Evolutionary conservation across 352 stramenopile species (phyloP), one percentile per base, ranked within the genome.

Genomic region (Thraustochytrium striatum): DNA sequence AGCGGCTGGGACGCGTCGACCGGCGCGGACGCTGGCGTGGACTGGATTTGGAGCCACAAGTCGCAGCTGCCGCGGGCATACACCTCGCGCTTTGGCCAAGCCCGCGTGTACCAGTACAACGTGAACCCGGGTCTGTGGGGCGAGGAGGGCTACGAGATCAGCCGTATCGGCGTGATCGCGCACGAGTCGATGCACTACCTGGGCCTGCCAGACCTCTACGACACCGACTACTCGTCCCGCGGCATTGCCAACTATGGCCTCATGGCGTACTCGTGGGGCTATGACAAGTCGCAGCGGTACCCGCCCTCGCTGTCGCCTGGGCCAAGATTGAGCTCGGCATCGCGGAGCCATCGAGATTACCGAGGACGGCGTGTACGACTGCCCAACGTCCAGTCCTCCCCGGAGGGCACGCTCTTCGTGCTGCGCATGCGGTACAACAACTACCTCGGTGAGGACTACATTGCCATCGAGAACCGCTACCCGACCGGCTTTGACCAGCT

Each of bases 141-240:
- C 1, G 80, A 69, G n/a, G 85, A 78, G 36, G 41, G 55, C 13
- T 70, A 36, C 9, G 59, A 85, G 30, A 87, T 88, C 61, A 82
- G 79, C 9, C 53, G 82, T 25, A 87, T 88, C 58, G 84, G 85
- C 0, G 85, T 88, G 0, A 85, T 88, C 61, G 73, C 58, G 39
- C 85, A 88, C 69, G 85, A 88, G 39, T 53, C 85, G 28, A 78
- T 73, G 2, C 86, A 89, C 83, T 86, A 82, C 50, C 68, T 88
- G 0, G 84, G 84, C 44, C 33, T 88, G 16, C 80, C 75, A 19
- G 85, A 89, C 79, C 79, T 87, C 35, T 89, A 89, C 57, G 86
- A 89, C 72, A 72, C 36, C 19, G 82, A 72, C 36, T 81, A 81
- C 36, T 52, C 57, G 11, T 35, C 38, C n/a, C 57, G 41, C 2